Percentiles rank a stretch among this genome's conserved stretches.
Conservation (phyloP, 352 stramenopile genomes). For the Phytopythium oedochilum region DNA sequence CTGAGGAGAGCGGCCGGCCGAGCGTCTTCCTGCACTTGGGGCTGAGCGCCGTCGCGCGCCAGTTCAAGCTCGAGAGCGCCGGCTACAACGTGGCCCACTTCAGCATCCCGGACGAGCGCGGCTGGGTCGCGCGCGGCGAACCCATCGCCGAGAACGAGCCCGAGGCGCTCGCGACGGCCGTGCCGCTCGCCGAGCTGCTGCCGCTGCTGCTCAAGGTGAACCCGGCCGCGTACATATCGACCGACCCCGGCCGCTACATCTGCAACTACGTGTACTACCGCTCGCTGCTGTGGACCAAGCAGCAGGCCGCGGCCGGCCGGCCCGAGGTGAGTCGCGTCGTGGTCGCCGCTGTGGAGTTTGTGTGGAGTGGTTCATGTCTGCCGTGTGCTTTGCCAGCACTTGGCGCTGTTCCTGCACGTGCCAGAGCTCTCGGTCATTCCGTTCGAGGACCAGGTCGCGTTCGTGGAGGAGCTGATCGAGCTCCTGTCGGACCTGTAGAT, state of each 20-base stretch:
- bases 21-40: slow-evolving; percentile 77
- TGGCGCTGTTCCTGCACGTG: slow-evolving; percentile 76
- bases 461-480: slow-evolving; percentile 57
- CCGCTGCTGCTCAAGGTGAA: slow-evolving; percentile 24
- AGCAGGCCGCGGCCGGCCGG: slow-evolving; percentile 24
- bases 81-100: slow-evolving; percentile 84
- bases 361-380: background rate
- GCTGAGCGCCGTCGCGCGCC: slow-evolving; percentile 35
- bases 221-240: slow-evolving; percentile 45
- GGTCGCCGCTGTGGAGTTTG: too few relatives aligned
- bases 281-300: slow-evolving; percentile 64
- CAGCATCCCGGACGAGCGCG: slow-evolving; percentile 73
- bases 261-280: slow-evolving; percentile 86
- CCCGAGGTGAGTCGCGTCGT: slow-evolving; percentile 27
- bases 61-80: slow-evolving; percentile 57
- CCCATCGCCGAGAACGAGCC: slow-evolving; percentile 43
- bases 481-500: slow-evolving; percentile 32
- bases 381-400: slow-evolving; percentile 22
- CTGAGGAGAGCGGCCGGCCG: slow-evolving; percentile 33
- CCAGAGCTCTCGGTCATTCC: slow-evolving; percentile 53
- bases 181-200: slow-evolving; percentile 61
- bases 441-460: slow-evolving; percentile 54
- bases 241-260: slow-evolving; percentile 76
- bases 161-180: slow-evolving; percentile 34
- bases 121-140: slow-evolving; percentile 49